Conservation (phyloP, 2,329 filamentous ascomycete genomes). For the Clonostachys chloroleuca region DNA sequence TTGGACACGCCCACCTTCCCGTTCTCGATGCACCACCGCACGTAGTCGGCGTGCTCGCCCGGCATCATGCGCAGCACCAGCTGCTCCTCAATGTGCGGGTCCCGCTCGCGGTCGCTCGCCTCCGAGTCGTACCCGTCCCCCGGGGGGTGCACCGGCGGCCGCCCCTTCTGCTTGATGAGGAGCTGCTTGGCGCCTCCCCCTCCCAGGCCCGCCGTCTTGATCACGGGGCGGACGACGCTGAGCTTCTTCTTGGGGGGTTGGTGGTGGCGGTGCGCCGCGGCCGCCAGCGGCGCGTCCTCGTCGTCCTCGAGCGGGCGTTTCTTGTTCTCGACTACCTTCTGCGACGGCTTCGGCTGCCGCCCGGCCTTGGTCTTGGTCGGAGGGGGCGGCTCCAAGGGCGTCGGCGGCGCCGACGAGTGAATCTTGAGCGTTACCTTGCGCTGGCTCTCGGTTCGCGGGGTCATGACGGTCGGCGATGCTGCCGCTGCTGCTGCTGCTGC, state of each 20-base stretch:
- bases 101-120: constrained; percentile 81
- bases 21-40: constrained; percentile 71
- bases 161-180: constrained; percentile 60
- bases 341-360: constrained; percentile 53
- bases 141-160: constrained; percentile 61
- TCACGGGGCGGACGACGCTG: constrained; percentile 41
- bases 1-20: constrained; percentile 67
- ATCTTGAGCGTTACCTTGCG: constrained; percentile 38
- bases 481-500: constrained; percentile 9
- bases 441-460: constrained; percentile 16
- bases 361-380: constrained; percentile 54
- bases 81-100: constrained; percentile 85
- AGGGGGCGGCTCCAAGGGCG: constrained; percentile 19
- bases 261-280: constrained; percentile 8
- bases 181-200: constrained; percentile 19
- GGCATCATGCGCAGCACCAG: constrained; percentile 86
- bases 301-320: constrained; percentile 55
- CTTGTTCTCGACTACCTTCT: constrained; percentile 52
- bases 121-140: constrained; percentile 97
- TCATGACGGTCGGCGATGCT: constrained; percentile 6
- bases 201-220: constrained; percentile 17
- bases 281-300: constrained; percentile 38
- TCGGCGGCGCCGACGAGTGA: constrained; percentile 28
- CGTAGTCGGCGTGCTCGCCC: constrained; percentile 79
- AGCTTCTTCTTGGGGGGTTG: constrained; percentile 43